Evolutionary conservation across 78 protist genomes (phyloP).

Genomic region (Diacronema lutheri): DNA sequence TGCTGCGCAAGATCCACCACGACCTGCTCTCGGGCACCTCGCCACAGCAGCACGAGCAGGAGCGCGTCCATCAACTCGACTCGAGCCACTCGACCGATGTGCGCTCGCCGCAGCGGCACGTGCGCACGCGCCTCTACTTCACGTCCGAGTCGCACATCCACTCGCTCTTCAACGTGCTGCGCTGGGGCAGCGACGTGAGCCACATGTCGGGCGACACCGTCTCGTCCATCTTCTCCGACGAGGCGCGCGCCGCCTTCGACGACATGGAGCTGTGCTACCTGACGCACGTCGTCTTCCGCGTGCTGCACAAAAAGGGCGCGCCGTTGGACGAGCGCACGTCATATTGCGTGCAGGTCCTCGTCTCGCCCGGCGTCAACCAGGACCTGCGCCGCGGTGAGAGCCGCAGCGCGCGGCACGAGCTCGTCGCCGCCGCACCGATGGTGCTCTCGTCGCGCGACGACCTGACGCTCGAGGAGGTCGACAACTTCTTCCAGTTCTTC

Average conservation of each 20-base stretch:
- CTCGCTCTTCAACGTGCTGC: slow-evolving; percentile 49
- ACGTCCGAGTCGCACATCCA: slow-evolving; percentile 72
- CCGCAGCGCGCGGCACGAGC: neutral
- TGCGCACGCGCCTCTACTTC: slow-evolving; percentile 69
- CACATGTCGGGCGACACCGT: neutral
- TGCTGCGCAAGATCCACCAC: slow-evolving; percentile 16
- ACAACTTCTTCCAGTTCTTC: neutral
- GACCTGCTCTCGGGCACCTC: neutral
- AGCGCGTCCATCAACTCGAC: slow-evolving; percentile 44
- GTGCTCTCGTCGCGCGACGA: neutral
- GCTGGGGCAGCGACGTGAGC: neutral
- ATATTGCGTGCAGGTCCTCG: neutral
- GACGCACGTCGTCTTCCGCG: slow-evolving; percentile 57
- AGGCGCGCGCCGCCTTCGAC: neutral
- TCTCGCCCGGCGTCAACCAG: neutral
- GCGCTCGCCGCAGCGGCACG: slow-evolving; percentile 19
- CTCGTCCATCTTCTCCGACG: neutral
- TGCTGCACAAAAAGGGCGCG: neutral
- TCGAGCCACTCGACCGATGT: neutral
- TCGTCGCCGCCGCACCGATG: neutral
- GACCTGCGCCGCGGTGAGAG: too few species aligned
- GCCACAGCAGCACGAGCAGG: neutral
- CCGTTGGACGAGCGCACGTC: neutral
- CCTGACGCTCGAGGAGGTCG: slow-evolving; percentile 18
- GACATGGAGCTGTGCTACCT: slow-evolving; percentile 46